Evolutionary conservation across 2,329 filamentous ascomycete species (phyloP).

Genomic region (Aureobasidium sp.): DNA sequence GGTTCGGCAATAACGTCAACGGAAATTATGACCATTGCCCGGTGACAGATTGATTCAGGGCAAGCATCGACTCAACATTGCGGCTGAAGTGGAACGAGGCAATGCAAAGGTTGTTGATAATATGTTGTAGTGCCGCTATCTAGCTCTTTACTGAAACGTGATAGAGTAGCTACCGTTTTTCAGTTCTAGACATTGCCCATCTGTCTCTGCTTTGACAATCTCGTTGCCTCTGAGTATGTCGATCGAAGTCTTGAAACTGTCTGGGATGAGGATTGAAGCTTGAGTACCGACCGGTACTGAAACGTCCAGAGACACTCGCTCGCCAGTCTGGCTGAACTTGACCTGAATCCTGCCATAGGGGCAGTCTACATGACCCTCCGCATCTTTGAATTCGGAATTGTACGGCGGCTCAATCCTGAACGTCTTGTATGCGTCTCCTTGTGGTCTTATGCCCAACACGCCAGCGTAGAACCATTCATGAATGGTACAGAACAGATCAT

Average conservation of each 20-base stretch:
- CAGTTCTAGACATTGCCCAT: not conserved
- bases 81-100: not conserved
- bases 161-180: not conserved
- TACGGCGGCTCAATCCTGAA: conserved; percentile 37
- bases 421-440: conserved; percentile 34
- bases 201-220: not conserved
- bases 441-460: conserved; percentile 34
- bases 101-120: not conserved
- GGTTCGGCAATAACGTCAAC: conserved; percentile 49
- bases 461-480: conserved; percentile 44
- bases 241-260: not conserved
- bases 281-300: conserved; percentile 25
- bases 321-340: conserved; percentile 18
- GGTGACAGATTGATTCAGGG: not conserved
- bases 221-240: not conserved
- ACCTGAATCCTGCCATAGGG: conserved; percentile 34
- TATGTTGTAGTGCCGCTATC: not conserved
- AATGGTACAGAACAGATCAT: conserved; percentile 43
- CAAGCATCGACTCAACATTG: no score
- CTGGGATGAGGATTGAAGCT: not conserved
- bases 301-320: conserved; percentile 20
- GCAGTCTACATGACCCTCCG: conserved; percentile 34
- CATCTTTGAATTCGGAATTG: conserved; percentile 34
- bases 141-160: not conserved
- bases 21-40: conserved; percentile 47